Evolutionary conservation across 73 alveolate genomes (phyloP), one percentile per base, ranked within the genome.

Genomic region (Stentor coeruleus): DNA sequence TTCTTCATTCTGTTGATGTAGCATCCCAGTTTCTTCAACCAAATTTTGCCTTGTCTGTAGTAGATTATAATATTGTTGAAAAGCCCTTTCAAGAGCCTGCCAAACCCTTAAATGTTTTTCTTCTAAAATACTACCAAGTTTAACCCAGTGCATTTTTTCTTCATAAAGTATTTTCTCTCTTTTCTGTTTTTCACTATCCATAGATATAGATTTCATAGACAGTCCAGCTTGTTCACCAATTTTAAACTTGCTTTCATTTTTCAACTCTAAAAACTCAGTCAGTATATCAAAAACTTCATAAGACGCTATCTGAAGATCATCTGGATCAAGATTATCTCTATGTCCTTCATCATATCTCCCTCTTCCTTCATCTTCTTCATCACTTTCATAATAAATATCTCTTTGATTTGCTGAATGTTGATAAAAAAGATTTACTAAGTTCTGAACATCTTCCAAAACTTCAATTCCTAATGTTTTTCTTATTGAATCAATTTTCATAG

Each of bases 11-110:
- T 94, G 93, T 82, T 94, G 92, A 81, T 94, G 96, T 20, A 94
- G 73, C 74, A 90, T 87, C n/a, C 98, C 97, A 81, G 98, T 94
- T 84, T 94, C 98, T 58, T 94, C 98, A 37, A 94, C 91, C 59
- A 94, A 76, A 83, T 94, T 92, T 75, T 93, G 85, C 87, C 98
- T 86, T 74, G 90, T 93, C 3, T 91, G 90, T 35, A 94, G 89
- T 38, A 94, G 84, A 57, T 86, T 89, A 74, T 94, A 94, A 84
- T 94, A 94, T 73, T 91, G 91, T 73, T 93, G 81, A 36, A 94
- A 83, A 30, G 95, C 91, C 83, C 85, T 92, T 72, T 94, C 98
- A 39, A 87, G 73, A 26, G 83, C 96, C 58, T 90, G 87, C 98
- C 98, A 94, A 15, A 92, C 94, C 59, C 95, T 90, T 31, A 85